Conservation (phyloP, 1,284 basidiomycete species). For the Trametes sp. region DNA sequence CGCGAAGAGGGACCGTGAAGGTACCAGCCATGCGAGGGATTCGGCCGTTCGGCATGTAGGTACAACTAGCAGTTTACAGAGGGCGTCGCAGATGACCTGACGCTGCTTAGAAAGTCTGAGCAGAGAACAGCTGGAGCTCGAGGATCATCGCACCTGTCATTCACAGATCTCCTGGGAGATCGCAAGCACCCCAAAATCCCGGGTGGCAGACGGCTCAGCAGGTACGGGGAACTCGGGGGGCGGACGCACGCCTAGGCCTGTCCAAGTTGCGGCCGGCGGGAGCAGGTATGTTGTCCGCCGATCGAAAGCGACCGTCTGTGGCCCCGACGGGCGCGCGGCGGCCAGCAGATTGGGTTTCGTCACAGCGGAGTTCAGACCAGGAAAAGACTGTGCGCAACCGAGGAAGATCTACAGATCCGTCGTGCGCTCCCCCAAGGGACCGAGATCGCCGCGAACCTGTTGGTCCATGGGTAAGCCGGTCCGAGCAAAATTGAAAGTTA, state of each 20-base stretch:
- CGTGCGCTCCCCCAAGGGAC: slow-evolving; percentile 11
- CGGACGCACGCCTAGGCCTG: not conserved
- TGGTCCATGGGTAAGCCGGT: slow-evolving; percentile 26
- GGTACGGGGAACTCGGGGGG: slow-evolving; percentile 8
- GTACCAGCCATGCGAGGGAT: slow-evolving; percentile 1
- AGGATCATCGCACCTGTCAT: slow-evolving; percentile 11
- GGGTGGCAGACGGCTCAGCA: too few relatives aligned
- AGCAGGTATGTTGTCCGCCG: slow-evolving; percentile 18
- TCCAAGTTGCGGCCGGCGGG: not conserved
- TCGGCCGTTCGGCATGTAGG: not conserved
- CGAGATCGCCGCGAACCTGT: slow-evolving; percentile 31
- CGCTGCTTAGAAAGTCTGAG: not conserved
- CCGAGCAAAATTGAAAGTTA: slow-evolving; percentile 16
- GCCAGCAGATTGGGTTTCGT: slow-evolving; percentile 5
- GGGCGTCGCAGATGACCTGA: not conserved
- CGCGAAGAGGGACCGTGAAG: not conserved
- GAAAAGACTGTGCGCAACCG: slow-evolving; percentile 20
- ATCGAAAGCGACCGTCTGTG: slow-evolving; percentile 11
- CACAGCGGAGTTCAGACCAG: slow-evolving; percentile 13
- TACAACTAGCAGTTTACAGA: too few relatives aligned
- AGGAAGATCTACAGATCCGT: slow-evolving; percentile 28
- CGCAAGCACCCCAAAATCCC: too few relatives aligned
- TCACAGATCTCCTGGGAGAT: slow-evolving; percentile 13
- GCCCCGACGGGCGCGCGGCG: not conserved
- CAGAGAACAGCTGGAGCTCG: not conserved